Base-by-base conservation (phyloP, 1,284 basidiomycete genomes). In the Chalciporus piperatoides region DNA sequence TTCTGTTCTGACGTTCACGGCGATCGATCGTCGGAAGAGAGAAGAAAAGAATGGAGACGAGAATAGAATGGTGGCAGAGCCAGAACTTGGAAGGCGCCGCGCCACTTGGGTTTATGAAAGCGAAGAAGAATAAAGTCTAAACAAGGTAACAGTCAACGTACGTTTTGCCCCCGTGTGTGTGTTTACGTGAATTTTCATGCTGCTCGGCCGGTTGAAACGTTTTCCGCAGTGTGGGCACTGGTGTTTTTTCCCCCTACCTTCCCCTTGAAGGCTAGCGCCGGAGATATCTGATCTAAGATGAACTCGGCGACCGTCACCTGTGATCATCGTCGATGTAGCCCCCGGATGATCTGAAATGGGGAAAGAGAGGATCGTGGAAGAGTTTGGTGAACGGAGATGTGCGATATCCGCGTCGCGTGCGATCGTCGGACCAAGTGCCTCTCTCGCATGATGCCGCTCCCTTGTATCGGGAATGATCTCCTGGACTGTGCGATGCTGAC, bases 91-190 rank as follows among this genome's bases (percentile, higher is more conserved):
- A 15, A n/a, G 32, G n/a, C n/a, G 6, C 6, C 5, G 32, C 32
- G n/a, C 32, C 32, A n/a, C 6, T 4, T n/a, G 44, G 28, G 32
- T 48, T 56, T 49, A 44, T 50, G 49, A 51, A 54, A 52, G 48
- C 55, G 60, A 51, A 21, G n/a, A 30, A 62, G 55, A 58, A 59
- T 49, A 49, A 49, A 51, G 19, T 25, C 51, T 44, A 56, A 49
- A 46, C 44, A 53, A 53, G 41, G 24, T 19, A 46, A 51, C 38
- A 36, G 41, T 30, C 51, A 48, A 77, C 83, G 63, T 67, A 88
- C 85, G 85, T 61, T 81, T 85, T 14, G 78, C 85, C 15, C 86
- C 86, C 14, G 86, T 88, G 65, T 89, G 86, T 2, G 83, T 87
- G 61, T 89, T 87, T 57, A 82, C 75, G 64, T 89, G 86, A 51